phyloP scores from a whole-genome alignment of 805 yeast genomes.

The Ogataea thermomethanolica region DNA sequence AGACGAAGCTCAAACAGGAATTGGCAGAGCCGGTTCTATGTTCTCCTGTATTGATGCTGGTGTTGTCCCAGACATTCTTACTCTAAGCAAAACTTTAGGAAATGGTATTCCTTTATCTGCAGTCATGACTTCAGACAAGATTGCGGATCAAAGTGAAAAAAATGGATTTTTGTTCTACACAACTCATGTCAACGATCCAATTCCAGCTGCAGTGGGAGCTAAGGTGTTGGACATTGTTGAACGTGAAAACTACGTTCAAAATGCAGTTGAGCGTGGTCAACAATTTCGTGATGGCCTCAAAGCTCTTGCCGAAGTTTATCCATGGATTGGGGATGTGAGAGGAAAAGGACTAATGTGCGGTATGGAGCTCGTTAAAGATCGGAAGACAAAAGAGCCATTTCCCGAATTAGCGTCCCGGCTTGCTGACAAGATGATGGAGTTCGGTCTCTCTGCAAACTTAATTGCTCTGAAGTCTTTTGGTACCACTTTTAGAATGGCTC shows the following conservation, averaged over 20 bases:
- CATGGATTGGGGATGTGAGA: conserved; percentile 45
- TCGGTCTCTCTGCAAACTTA: conserved; percentile 28
- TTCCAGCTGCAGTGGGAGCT: conserved; percentile 31
- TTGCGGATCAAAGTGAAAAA: conserved; percentile 23
- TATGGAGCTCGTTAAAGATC: conserved; percentile 45
- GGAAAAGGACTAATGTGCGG: conserved; percentile 54
- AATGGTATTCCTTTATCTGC: conserved; percentile 35
- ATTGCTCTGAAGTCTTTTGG: conserved; percentile 22
- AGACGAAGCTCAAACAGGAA: conserved; percentile 55
- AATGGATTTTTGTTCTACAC: conserved; percentile 28
- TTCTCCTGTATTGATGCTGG: conserved; percentile 34
- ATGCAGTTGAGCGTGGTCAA: conserved; percentile 27
- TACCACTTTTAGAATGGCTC: conserved; percentile 21
- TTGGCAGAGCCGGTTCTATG: conserved; percentile 51
- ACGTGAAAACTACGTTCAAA: conserved; percentile 26
- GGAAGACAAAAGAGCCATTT: conserved; percentile 40
- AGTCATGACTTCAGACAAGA: conserved; percentile 24
- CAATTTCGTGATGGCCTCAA: conserved; percentile 24
- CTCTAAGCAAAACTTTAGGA: conserved; percentile 33
- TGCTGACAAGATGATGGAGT: conserved; percentile 26
- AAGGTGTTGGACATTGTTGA: conserved; percentile 31
- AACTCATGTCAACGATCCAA: conserved; percentile 31
- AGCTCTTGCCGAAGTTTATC: conserved; percentile 21
- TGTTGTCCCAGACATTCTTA: conserved; percentile 33
- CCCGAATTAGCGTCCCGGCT: conserved; percentile 28